phyloP scores from a whole-genome alignment of 805 yeast genomes.

The Wickerhamiella sergipiensis region DNA sequence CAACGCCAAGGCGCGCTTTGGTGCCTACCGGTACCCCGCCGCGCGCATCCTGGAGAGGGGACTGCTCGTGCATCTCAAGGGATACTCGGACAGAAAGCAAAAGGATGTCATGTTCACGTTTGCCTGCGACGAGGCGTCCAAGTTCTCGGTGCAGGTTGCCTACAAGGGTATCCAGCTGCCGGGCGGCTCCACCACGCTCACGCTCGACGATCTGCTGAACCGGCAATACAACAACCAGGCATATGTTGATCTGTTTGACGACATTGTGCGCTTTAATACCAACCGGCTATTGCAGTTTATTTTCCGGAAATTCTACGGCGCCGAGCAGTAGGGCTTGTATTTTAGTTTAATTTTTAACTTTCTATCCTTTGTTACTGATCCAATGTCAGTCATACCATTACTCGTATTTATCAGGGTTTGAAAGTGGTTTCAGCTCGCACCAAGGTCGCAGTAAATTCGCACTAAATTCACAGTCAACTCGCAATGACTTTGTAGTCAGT shows the following conservation, averaged over 20 bases:
- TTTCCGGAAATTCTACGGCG: slow-evolving; percentile 61
- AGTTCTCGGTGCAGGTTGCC: slow-evolving; percentile 61
- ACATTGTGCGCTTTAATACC: slow-evolving; percentile 56
- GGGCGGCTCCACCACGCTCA: slow-evolving; percentile 37
- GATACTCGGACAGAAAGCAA: slow-evolving; percentile 34
- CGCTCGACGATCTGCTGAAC: slow-evolving; percentile 58
- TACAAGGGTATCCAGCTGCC: slow-evolving; percentile 48
- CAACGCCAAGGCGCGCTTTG: slow-evolving; percentile 39
- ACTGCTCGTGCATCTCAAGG: slow-evolving; percentile 46
- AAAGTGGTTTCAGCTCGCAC: too few relatives aligned
- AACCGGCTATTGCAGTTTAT: slow-evolving; percentile 54
- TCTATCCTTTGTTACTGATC: too few relatives aligned
- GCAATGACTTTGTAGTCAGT: too few relatives aligned
- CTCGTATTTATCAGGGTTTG: too few relatives aligned
- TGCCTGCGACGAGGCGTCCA: slow-evolving; percentile 60
- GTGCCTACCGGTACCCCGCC: slow-evolving; percentile 64
- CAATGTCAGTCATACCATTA: too few relatives aligned
- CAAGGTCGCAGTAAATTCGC: too few relatives aligned
- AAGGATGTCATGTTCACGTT: slow-evolving; percentile 64
- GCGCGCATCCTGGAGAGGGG: slow-evolving; percentile 64
- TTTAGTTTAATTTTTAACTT: not conserved
- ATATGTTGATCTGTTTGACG: slow-evolving; percentile 45
- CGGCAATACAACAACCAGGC: slow-evolving; percentile 57
- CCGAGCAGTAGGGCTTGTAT: slow-evolving; percentile 9
- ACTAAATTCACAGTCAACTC: too few relatives aligned